Percentiles rank a stretch among this genome's conserved stretches.
Conservation (phyloP, 441 rosid genomes). For the Bruguiera hainesii region DNA sequence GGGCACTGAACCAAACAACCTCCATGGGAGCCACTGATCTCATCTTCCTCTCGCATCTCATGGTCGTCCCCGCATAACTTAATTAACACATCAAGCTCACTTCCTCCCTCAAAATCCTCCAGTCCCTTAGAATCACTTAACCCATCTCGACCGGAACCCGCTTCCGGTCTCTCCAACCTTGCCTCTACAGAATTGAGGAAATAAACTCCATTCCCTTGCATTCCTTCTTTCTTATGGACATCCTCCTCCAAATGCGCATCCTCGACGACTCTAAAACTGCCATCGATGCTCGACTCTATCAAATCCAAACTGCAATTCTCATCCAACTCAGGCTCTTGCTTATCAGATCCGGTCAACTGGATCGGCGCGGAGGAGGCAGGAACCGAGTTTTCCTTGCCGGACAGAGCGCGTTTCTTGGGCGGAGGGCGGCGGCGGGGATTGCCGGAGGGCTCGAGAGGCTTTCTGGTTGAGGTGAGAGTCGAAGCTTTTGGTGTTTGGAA, state of each 20-base stretch:
- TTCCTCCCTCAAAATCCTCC: conserved; percentile 38
- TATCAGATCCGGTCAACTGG: neutral
- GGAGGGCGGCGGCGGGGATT: conserved; percentile 24
- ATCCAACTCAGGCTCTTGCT: neutral
- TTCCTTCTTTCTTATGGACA: conserved; percentile 15
- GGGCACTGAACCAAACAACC: conserved; percentile 56
- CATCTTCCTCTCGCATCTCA: conserved; percentile 22
- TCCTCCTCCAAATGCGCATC: conserved; percentile 6
- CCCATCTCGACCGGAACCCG: conserved; percentile 2
- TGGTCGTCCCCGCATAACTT: conserved; percentile 44
- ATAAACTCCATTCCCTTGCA: conserved; percentile 47
- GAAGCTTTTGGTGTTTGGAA: conserved; percentile 31
- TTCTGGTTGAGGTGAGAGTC: conserved; percentile 7
- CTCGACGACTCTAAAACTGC: conserved; percentile 13
- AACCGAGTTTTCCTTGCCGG: conserved; percentile 47
- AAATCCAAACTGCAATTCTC: conserved; percentile 55
- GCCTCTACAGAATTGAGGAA: conserved; percentile 65
- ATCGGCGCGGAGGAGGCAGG: conserved; percentile 7
- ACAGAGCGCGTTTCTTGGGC: conserved; percentile 34
- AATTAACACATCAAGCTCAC: conserved; percentile 53
- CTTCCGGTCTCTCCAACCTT: conserved; percentile 39
- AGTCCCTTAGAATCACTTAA: conserved; percentile 6
- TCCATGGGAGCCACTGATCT: conserved; percentile 16
- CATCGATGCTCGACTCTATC: conserved; percentile 63
- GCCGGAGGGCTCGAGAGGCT: conserved; percentile 32